Conservation (phyloP, 2,329 filamentous ascomycete species). For the Emergomyces orientalis region DNA sequence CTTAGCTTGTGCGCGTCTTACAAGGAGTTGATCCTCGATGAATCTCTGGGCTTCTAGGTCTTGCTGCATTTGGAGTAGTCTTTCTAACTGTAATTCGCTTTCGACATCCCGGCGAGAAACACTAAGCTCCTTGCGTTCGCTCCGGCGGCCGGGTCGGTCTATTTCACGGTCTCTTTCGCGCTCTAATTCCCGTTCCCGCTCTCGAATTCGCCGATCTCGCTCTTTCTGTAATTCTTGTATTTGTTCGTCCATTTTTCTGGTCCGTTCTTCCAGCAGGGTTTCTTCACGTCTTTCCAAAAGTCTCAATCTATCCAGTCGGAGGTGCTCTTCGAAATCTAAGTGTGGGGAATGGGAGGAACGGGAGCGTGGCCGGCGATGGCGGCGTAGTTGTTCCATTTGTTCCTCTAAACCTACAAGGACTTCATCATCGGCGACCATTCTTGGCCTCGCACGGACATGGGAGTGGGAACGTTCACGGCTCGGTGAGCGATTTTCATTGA, state of each 20-base stretch:
- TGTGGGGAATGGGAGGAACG: neutral
- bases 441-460: neutral
- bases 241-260: neutral
- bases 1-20: slow-evolving; percentile 13
- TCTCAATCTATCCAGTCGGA: neutral
- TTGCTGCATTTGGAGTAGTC: slow-evolving; percentile 26
- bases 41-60: slow-evolving; percentile 18
- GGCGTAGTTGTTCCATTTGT: slow-evolving; percentile 1
- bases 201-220: slow-evolving; percentile 34
- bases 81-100: slow-evolving; percentile 27
- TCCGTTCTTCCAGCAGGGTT: neutral
- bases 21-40: slow-evolving; percentile 16
- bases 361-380: neutral
- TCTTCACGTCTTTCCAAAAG: neutral
- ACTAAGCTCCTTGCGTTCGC: slow-evolving; percentile 3
- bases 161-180: slow-evolving; percentile 1
- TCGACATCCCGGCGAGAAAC: slow-evolving; percentile 18
- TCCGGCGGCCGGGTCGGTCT: neutral
- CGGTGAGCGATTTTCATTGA: slow-evolving; percentile 2
- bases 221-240: slow-evolving; percentile 28
- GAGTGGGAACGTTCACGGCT: slow-evolving; percentile 6
- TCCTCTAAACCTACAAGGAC: slow-evolving; percentile 23
- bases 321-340: neutral
- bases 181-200: slow-evolving; percentile 34
- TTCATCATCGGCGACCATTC: slow-evolving; percentile 11